A percentile compares a stretch with the other conserved stretches of the same genome.
These are phyloP conservation scores for Dipodascus geniculatus DNA, from an alignment of 805 yeast genomes.

Conservation along the genomic window DNA sequence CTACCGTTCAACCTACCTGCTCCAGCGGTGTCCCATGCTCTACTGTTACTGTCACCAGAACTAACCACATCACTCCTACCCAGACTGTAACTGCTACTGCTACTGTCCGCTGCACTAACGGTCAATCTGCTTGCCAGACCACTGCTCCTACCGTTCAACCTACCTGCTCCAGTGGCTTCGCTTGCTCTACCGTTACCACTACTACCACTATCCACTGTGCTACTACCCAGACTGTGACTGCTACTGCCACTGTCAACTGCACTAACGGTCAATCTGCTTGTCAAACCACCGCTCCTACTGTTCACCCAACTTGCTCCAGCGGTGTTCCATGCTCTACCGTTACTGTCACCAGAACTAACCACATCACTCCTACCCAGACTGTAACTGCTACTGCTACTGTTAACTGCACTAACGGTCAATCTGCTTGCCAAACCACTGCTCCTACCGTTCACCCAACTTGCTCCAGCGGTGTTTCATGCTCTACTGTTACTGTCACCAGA, in stretches of 20 bases:
- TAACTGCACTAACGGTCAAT: not conserved
- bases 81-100: not conserved
- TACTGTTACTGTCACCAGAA: too few species aligned
- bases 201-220: not conserved
- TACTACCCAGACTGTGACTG: not conserved
- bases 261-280: conserved; percentile 2
- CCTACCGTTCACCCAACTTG: not conserved
- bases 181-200: not conserved
- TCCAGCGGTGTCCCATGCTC: too few species aligned
- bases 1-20: too few species aligned
- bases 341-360: not conserved
- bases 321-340: conserved; percentile 2
- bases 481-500: not conserved
- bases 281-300: conserved; percentile 4
- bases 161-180: not conserved
- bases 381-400: not conserved
- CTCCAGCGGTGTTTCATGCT: conserved; percentile 1
- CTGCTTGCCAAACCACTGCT: not conserved
- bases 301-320: conserved; percentile 1
- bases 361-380: not conserved
- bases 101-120: not conserved
- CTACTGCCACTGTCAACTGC: not conserved
- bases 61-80: too few species aligned
- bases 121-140: not conserved
- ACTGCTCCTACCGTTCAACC: not conserved